These are phyloP conservation scores for Taiwanofungus camphoratus DNA, from an alignment of 1,284 basidiomycete species.

Conservation along the genomic window DNA sequence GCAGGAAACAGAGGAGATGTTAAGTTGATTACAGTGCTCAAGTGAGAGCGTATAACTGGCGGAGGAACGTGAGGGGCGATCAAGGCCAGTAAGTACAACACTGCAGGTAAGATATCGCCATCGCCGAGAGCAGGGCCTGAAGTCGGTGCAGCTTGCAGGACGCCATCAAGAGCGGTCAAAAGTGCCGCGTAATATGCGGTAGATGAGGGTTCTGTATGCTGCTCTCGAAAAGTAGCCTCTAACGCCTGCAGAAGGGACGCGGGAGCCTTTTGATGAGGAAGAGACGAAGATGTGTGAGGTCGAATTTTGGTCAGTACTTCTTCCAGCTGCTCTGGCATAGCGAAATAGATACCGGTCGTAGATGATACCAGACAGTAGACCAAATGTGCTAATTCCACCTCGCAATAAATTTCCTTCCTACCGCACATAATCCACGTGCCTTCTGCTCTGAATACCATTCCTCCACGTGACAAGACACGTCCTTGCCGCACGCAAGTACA, in stretches of 20 bases:
- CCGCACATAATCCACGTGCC: no score
- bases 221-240: conserved; percentile 83
- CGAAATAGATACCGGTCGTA: no score
- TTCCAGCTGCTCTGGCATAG: conserved; percentile 38
- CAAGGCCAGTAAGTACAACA: conserved; percentile 85
- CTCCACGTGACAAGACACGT: no score
- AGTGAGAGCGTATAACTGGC: conserved; percentile 66
- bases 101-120: conserved; percentile 81
- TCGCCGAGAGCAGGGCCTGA: conserved; percentile 56
- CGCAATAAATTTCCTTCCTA: no score
- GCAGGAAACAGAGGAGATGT: conserved; percentile 75
- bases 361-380: no score
- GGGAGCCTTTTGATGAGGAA: conserved; percentile 86
- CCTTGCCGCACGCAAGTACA: no score
- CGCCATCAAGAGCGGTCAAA: conserved; percentile 73
- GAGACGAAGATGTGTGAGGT: conserved; percentile 76
- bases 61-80: conserved; percentile 70
- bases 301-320: conserved; percentile 80
- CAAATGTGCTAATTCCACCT: no score
- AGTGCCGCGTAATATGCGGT: conserved; percentile 90
- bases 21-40: conserved; percentile 59
- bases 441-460: no score
- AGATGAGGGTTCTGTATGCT: conserved; percentile 61
- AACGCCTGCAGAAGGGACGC: conserved; percentile 87
- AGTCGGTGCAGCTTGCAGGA: conserved; percentile 51